Base-by-base conservation (phyloP, 2,329 filamentous ascomycete genomes). In the Apiospora kogelbergensis region DNA sequence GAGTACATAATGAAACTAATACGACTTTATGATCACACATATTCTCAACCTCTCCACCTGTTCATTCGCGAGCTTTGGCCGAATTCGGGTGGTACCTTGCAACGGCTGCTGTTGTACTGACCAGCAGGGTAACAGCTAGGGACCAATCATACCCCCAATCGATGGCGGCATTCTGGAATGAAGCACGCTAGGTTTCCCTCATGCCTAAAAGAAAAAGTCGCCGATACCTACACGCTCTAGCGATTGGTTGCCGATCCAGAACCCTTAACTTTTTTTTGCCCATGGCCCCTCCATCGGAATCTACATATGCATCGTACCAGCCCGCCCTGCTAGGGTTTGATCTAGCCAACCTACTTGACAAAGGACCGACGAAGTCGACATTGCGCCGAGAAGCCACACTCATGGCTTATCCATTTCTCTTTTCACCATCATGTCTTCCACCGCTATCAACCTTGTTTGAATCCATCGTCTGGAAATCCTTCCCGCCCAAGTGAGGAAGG, bases 1-100 rank as follows among this genome's bases (percentile, higher is more conserved):
- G 53, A 37, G 9, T 37, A 60, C 30, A 60, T 60, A 60, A 60
- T 60, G 53, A 60, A 53, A 60, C 53, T 60, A 60, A 60, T 60
- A 37, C 53, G 53, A 60, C 53, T 60, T 60, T 60, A 60, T 37
- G 53, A 60, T 37, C 26, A 60, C 30, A 20, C 13, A 53, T 20
- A 30, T 13, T 42, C 40, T 15, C 26, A 46, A 46, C 6, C 13
- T 17, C 9, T 20, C 24, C 24, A n/a, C n/a, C n/a, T n/a, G n/a
- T n/a, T n/a, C n/a, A n/a, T n/a, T n/a, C n/a, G n/a, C n/a, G n/a
- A n/a, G n/a, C n/a, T n/a, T n/a, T n/a, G n/a, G n/a, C n/a, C n/a
- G n/a, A n/a, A n/a, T n/a, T n/a, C n/a, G n/a, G n/a, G n/a, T n/a
- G n/a, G n/a, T n/a, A n/a, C n/a, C n/a, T n/a, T n/a, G n/a, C n/a